Conservation (phyloP, 495 filamentous ascomycete species). For the Penicillium psychrofluorescens region DNA sequence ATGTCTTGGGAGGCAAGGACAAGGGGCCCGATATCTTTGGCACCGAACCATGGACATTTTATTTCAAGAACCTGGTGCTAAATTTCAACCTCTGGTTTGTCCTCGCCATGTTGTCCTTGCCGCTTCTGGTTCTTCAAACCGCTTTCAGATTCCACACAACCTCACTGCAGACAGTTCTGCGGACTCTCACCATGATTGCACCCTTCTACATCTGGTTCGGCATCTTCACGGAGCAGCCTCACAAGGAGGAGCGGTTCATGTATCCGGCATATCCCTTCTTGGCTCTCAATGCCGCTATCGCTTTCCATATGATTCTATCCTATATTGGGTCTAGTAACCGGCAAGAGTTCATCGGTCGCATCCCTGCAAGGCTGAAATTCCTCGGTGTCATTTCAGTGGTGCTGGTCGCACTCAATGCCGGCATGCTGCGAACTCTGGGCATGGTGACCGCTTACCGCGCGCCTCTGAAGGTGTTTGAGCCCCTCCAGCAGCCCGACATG, state of each 20-base stretch:
- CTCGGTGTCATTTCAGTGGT: conserved; percentile 48
- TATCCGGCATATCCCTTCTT: conserved; percentile 91
- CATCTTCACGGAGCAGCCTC: conserved; percentile 86
- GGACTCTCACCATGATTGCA: conserved; percentile 65
- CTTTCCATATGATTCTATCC: conserved; percentile 68
- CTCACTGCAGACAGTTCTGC: conserved; percentile 44
- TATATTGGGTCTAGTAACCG: conserved; percentile 64
- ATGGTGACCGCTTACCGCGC: conserved; percentile 78
- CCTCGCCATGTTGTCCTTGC: conserved; percentile 68
- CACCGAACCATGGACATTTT: conserved; percentile 95
- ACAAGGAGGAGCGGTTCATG: conserved; percentile 99
- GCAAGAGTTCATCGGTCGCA: conserved; percentile 53
- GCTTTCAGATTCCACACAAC: conserved; percentile 30
- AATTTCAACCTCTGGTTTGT: conserved; percentile 96
- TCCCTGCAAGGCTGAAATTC: conserved; percentile 66
- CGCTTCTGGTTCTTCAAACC: conserved; percentile 48
- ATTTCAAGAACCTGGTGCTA: conserved; percentile 80
- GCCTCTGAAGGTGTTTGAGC: conserved; percentile 67
- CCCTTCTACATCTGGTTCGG: conserved; percentile 94
- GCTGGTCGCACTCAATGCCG: conserved; percentile 50
- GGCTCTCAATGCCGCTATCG: conserved; percentile 83
- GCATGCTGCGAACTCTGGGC: conserved; percentile 70
- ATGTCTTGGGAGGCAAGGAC: conserved; percentile 72
- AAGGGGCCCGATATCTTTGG: conserved; percentile 91
- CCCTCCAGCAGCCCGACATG: conserved; percentile 41